Evolutionary conservation across 2,329 filamentous ascomycete species (phyloP), one percentile per base, ranked within the genome.

Genomic region (Coniella vitis): DNA sequence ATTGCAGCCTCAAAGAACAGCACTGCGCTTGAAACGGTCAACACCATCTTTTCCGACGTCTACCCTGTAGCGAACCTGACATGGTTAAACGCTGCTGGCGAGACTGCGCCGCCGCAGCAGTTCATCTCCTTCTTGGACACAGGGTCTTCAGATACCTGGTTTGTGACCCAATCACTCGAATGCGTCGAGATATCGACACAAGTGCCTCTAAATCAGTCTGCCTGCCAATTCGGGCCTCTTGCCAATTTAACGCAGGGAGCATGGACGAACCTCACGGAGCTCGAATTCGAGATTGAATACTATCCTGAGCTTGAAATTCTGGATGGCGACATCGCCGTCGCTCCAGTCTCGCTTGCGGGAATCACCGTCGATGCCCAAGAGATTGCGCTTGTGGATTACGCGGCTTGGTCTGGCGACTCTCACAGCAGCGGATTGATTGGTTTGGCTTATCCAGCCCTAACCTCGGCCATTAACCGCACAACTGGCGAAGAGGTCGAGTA

Each of bases 131-230:
- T 54, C 45, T 62, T 78, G 41, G 74, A 78, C 54, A 76, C 74
- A 0, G 74, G 71, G 19, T 75, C 72, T 56, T 69, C 73, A 16
- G 75, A 78, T 51, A 77, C 74, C 0, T 78, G 74, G 74, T 65
- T 69, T 2, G 67, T 66, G 20, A 61, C 63, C 7, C 58, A 57
- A 1, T 63, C 65, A 21, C 75, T 75, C 54, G 57, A 60, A 38
- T 78, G 74, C 53, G 58, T 67, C 36, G 67, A 70, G 40, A 48
- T 53, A 16, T 19, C 41, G 36, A 49, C 46, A 22, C 21, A 44
- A 19, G 45, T 40, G 20, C 52, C 53, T 2, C 43, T 49, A 7
- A 4, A 37, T 12, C 53, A 55, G 38, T 34, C 50, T 2, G 48
- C 46, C 10, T 58, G 56, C 47, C 45, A 42, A 4, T 58, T 58